Evolutionary conservation across 1,284 basidiomycete species (phyloP).

Genomic region (Rhodotorula sp.): DNA sequence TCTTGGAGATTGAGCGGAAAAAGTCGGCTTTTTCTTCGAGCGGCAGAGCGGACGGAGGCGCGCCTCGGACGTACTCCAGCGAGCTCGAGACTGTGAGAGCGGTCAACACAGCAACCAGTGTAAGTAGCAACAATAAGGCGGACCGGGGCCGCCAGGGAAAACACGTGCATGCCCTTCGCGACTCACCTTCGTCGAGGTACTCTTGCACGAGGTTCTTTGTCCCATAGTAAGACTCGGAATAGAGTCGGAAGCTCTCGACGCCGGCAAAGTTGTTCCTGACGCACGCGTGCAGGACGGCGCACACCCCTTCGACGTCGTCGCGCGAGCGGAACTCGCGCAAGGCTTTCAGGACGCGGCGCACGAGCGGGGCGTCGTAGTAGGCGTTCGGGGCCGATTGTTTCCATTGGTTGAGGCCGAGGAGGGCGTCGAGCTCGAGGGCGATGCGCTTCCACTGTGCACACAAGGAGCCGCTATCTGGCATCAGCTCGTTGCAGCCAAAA

Average conservation of each 20-base stretch:
- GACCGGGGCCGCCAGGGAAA: too few relatives aligned
- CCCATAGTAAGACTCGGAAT: constrained; percentile 78
- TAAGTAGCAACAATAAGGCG: neutral
- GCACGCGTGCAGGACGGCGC: constrained; percentile 89
- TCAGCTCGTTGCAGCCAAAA: neutral
- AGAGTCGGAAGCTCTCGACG: constrained; percentile 82
- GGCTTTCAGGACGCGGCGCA: constrained; percentile 67
- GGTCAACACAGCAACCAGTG: neutral
- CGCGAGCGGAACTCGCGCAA: constrained; percentile 62
- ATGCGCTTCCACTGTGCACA: constrained; percentile 76
- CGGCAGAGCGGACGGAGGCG: constrained; percentile 61
- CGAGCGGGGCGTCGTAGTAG: constrained; percentile 83
- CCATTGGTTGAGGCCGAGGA: constrained; percentile 82
- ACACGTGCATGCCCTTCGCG: too few relatives aligned
- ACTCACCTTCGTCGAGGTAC: constrained; percentile 76
- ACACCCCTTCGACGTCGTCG: constrained; percentile 76
- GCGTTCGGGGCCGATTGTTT: constrained; percentile 76
- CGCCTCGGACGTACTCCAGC: constrained; percentile 69
- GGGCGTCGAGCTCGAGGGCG: constrained; percentile 71
- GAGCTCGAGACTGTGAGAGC: constrained; percentile 39
- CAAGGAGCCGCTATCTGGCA: too few relatives aligned
- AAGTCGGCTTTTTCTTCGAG: constrained; percentile 88
- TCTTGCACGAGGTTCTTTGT: constrained; percentile 85
- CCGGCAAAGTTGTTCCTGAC: constrained; percentile 93
- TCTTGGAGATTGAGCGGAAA: constrained; percentile 82